Evolutionary conservation across 2,329 filamentous ascomycete genomes (phyloP).

Genomic region (Diaporthe ilicicola): DNA sequence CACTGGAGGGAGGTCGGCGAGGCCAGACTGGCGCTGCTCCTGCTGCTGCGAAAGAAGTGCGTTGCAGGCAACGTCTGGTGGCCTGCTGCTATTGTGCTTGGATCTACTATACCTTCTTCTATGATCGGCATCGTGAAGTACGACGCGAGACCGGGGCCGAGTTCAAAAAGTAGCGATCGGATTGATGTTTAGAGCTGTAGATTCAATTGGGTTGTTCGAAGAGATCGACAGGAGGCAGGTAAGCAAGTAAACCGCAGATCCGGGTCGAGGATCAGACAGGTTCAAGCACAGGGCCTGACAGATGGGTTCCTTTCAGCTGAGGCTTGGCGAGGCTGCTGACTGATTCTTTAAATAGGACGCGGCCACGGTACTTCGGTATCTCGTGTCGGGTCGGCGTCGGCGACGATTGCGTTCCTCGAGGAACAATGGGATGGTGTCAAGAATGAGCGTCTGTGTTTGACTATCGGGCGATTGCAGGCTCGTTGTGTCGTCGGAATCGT

Average conservation of each 20-base stretch:
- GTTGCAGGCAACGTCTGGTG: neutral
- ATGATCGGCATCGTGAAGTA: conserved; percentile 28
- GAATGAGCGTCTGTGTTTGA: neutral
- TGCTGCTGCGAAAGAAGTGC: neutral
- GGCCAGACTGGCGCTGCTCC: neutral
- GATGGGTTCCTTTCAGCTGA: conserved; percentile 27
- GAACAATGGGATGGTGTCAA: neutral
- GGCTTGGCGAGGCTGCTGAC: conserved; percentile 30
- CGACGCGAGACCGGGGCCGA: neutral
- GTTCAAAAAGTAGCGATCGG: neutral
- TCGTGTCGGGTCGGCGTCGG: neutral
- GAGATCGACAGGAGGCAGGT: conserved; percentile 32
- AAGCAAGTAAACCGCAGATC: conserved; percentile 21
- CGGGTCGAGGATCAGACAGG: conserved; percentile 31
- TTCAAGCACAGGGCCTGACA: conserved; percentile 6
- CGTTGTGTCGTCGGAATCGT: conserved; percentile 5
- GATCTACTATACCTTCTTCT: conserved; percentile 25
- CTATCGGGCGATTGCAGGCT: neutral
- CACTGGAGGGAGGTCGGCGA: neutral
- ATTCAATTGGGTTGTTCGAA: conserved; percentile 7
- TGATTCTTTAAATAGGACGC: conserved; percentile 31
- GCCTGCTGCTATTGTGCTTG: neutral
- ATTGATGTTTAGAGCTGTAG: neutral
- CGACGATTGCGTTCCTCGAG: neutral
- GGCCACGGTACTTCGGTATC: neutral